A percentile compares a stretch with the other conserved stretches of the same genome.
These are phyloP conservation scores for Saksenaea vasiformis DNA, from an alignment of 371 early-diverging fungal species.

Conservation along the genomic window DNA sequence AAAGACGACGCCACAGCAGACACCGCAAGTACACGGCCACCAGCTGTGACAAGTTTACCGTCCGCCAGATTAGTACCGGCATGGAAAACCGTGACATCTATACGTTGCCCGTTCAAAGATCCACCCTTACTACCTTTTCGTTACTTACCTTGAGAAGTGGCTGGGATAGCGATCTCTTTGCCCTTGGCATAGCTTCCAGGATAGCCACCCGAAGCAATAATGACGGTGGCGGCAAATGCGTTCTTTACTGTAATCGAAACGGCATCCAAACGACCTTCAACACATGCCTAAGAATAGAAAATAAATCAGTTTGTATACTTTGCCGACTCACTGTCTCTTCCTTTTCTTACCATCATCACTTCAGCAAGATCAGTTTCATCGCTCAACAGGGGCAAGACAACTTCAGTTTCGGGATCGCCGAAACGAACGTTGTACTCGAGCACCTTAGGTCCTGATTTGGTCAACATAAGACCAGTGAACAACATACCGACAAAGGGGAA, in stretches of 20 bases:
- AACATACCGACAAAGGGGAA: conserved; percentile 96
- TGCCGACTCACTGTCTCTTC: background rate
- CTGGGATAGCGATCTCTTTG: conserved; percentile 68
- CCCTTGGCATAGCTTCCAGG: conserved; percentile 88
- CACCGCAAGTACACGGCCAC: conserved; percentile 95
- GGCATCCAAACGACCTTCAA: conserved; percentile 89
- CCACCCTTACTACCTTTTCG: conserved; percentile 3
- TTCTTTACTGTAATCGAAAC: conserved; percentile 73
- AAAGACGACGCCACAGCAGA: conserved; percentile 79
- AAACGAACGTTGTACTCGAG: conserved; percentile 97
- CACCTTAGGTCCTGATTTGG: conserved; percentile 85
- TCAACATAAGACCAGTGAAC: conserved; percentile 96
- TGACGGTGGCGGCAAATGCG: conserved; percentile 87
- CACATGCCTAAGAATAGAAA: conserved; percentile 62
- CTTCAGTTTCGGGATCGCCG: conserved; percentile 98
- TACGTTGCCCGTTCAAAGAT: conserved; percentile 6
- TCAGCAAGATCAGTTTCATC: conserved; percentile 86
- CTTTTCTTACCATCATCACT: conserved; percentile 63
- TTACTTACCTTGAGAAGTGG: conserved; percentile 25
- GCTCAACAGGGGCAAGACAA: conserved; percentile 86
- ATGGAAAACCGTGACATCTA: conserved; percentile 84
- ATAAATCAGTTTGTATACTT: background rate
- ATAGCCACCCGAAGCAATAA: conserved; percentile 92
- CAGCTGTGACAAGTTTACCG: conserved; percentile 77
- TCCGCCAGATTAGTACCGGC: conserved; percentile 79